These are phyloP conservation scores for Lyophyllum decastes DNA, from an alignment of 768 basidiomycete genomes.

Conservation along the genomic window DNA sequence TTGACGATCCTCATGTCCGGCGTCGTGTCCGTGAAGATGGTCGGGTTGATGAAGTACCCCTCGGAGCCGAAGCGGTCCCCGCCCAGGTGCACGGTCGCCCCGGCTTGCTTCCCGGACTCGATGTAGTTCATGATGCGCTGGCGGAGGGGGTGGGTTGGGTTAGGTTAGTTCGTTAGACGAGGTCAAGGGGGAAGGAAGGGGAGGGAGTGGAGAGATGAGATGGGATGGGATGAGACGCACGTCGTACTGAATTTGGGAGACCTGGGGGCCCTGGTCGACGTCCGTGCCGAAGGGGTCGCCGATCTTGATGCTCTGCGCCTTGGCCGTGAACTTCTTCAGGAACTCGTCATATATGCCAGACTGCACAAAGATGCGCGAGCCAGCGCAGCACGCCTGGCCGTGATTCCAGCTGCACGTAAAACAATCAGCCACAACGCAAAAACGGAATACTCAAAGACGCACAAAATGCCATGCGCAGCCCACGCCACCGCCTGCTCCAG, in stretches of 20 bases:
- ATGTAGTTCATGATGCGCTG: slow-evolving; percentile 76
- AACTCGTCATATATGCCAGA: slow-evolving; percentile 80
- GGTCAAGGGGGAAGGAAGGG: neutral
- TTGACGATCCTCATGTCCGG: slow-evolving; percentile 68
- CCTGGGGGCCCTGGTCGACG: slow-evolving; percentile 77
- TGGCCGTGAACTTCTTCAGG: slow-evolving; percentile 59
- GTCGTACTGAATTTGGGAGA: slow-evolving; percentile 73
- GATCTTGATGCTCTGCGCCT: slow-evolving; percentile 55
- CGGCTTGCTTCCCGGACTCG: slow-evolving; percentile 47
- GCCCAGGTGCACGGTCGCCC: slow-evolving; percentile 63
- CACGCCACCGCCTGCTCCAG: slow-evolving; percentile 67
- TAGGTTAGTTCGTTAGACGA: too few species aligned
- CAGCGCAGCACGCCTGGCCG: slow-evolving; percentile 86
- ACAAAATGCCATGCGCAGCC: slow-evolving; percentile 71
- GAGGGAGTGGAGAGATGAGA: neutral
- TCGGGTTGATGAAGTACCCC: slow-evolving; percentile 68
- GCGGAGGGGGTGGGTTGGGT: too few species aligned
- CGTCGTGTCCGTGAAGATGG: slow-evolving; percentile 63
- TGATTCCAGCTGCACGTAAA: slow-evolving; percentile 67
- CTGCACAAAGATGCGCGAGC: slow-evolving; percentile 87
- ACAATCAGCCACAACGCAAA: too few species aligned
- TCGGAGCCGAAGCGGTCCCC: slow-evolving; percentile 48
- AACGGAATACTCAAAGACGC: slow-evolving; percentile 24
- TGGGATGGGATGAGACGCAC: slow-evolving; percentile 36
- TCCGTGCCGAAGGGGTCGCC: slow-evolving; percentile 69